These are phyloP conservation scores for Ajuga chamaepitys DNA, from an alignment of 257 asterid species.

Conservation along the genomic window DNA sequence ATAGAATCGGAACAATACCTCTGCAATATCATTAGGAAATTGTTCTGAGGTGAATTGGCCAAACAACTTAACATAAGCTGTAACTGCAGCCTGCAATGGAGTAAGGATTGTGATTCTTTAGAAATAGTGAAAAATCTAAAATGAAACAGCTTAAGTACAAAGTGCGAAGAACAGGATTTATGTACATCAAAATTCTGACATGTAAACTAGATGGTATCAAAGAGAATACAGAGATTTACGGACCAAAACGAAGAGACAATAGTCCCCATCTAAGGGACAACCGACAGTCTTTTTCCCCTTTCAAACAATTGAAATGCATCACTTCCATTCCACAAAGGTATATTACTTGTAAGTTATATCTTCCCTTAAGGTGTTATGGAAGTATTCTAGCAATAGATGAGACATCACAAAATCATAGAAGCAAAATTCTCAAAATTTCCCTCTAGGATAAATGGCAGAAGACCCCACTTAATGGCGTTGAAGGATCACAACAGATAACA, in stretches of 20 bases:
- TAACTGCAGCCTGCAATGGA: slow-evolving; percentile 54
- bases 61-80: slow-evolving; percentile 69
- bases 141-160: neutral
- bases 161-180: neutral
- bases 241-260: neutral
- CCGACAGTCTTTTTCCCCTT: neutral
- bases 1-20: slow-evolving; percentile 38
- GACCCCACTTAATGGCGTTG: neutral
- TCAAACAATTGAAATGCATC: neutral
- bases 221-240: neutral
- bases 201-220: neutral
- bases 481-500: neutral
- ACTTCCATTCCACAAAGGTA: neutral
- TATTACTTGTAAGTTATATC: neutral
- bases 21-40: slow-evolving; percentile 74
- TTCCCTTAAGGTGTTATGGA: neutral
- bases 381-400: neutral
- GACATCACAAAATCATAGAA: neutral
- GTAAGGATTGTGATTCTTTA: neutral
- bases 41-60: slow-evolving; percentile 78
- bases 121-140: neutral
- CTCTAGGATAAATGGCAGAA: neutral
- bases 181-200: neutral
- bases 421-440: neutral
- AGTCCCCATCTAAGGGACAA: neutral